phyloP scores from a whole-genome alignment of 2,329 filamentous ascomycete species.

The Gaeumannomyces tritici region DNA sequence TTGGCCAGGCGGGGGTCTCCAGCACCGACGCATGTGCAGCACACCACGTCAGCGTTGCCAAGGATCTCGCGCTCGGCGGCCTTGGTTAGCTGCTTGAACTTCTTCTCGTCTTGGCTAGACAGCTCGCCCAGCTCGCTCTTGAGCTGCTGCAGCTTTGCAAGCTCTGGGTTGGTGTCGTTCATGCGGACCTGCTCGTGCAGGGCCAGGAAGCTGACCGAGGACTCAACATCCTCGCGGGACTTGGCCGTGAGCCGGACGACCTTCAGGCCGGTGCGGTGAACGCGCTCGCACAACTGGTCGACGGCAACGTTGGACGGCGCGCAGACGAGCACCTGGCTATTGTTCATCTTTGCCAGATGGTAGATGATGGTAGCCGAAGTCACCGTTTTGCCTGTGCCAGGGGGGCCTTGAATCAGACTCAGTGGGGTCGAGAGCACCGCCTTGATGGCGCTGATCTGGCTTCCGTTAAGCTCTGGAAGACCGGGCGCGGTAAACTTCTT shows the following conservation, averaged over 20 bases:
- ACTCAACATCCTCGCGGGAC: conserved; percentile 96
- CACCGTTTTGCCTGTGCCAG: conserved; percentile 95
- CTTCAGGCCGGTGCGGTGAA: conserved; percentile 89
- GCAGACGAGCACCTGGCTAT: conserved; percentile 89
- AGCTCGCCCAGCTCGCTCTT: conserved; percentile 88
- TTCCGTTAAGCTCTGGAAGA: conserved; percentile 87
- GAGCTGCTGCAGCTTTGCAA: conserved; percentile 84
- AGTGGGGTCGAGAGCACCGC: conserved; percentile 88
- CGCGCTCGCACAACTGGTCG: conserved; percentile 94
- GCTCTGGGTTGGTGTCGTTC: conserved; percentile 91
- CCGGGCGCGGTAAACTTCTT: conserved; percentile 96
- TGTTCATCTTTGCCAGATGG: conserved; percentile 90
- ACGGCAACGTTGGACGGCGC: conserved; percentile 97
- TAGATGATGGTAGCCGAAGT: conserved; percentile 99
- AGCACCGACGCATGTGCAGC: conserved; percentile 95
- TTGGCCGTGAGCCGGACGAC: conserved; percentile 98
- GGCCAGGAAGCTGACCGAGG: conserved; percentile 91
- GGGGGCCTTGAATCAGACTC: conserved; percentile 92
- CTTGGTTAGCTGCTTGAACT: conserved; percentile 91
- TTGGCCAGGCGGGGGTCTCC: conserved; percentile 92
- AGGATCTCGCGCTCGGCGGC: conserved; percentile 92
- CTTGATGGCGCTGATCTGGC: conserved; percentile 94
- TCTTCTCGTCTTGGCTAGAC: conserved; percentile 95
- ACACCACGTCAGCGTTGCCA: conserved; percentile 92
- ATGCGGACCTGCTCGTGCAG: conserved; percentile 95